Evolutionary conservation across 306 rosid species (phyloP).

Genomic region (Vigna nakashimae): DNA sequence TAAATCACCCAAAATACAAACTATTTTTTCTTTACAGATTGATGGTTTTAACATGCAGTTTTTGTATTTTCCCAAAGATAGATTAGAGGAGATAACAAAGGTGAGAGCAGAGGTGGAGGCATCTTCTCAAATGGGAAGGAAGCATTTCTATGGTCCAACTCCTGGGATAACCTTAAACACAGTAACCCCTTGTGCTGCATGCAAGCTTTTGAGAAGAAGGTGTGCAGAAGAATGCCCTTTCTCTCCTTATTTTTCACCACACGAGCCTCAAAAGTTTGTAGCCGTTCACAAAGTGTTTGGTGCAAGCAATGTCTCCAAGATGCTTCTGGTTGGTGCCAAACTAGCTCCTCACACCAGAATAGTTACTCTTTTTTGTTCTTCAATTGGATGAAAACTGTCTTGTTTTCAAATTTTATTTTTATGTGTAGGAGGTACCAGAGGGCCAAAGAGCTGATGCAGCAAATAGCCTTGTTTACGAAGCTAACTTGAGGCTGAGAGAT

Average conservation of each 20-base stretch:
- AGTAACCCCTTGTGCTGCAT: conserved; percentile 94
- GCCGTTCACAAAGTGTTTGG: conserved; percentile 94
- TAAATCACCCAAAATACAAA: background rate
- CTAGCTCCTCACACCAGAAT: background rate
- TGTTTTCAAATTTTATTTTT: background rate
- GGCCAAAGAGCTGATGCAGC: conserved; percentile 87
- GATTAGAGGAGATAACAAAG: conserved; percentile 65
- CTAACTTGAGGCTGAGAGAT: conserved; percentile 83
- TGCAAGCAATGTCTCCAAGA: conserved; percentile 96
- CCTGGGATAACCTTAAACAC: conserved; percentile 71
- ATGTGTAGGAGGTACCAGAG: conserved; percentile 76
- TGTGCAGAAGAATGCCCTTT: conserved; percentile 96
- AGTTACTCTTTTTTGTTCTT: background rate
- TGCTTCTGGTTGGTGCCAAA: conserved; percentile 67
- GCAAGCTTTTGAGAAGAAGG: conserved; percentile 91
- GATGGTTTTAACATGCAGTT: conserved; percentile 8
- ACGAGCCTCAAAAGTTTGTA: conserved; percentile 87
- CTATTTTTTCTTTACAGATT: conserved; percentile 23
- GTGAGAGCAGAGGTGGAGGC: conserved; percentile 54
- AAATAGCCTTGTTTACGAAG: conserved; percentile 88
- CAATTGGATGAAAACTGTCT: background rate
- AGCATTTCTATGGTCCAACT: conserved; percentile 55
- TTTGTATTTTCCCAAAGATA: conserved; percentile 54
- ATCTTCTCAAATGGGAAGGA: conserved; percentile 65
- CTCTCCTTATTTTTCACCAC: conserved; percentile 92